Evolutionary conservation across 768 basidiomycete genomes (phyloP), one percentile per base, ranked within the genome.

Genomic region (Asterophora parasitica): DNA sequence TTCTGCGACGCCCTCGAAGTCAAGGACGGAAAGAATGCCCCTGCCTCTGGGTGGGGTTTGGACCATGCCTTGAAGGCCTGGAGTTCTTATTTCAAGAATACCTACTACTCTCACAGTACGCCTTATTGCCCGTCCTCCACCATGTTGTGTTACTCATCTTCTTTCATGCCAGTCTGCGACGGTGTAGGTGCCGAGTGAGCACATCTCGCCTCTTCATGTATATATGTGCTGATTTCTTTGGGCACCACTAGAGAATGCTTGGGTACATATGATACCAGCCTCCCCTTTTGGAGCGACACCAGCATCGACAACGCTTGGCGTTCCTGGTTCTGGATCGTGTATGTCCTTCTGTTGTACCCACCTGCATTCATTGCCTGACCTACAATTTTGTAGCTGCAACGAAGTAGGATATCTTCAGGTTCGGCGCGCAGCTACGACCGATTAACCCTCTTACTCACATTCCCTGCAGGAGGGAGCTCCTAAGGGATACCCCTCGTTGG

Each of bases 291-390:
- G 66, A 82, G 81, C 10, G 65, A 82, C 51, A 80, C 70, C 2
- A 61, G 68, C 4, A 63, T 88, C 31, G 66, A 85, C 60, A 80
- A 88, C 50, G 48, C 69, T 0, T 53, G 50, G 4, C 75, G 86
- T 17, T 85, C 85, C 3, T 89, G 85, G 85, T 63, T 68, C 48
- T 88, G 86, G 86, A 78, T 85, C 57, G 76, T 82, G 82, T 76
- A 63, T 47, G n/a, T 17, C 16, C 15, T 20, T 13, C 9, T 39
- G 26, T 10, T 4, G 23, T 27, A n/a, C 26, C 19, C 10, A 30
- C 49, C 12, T 30, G 31, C 34, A 44, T 37, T 16, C 27, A 51
- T 7, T 48, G 42, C 3, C 27, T 42, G 30, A 49, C 16, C 19
- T 39, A 15, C 44, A 48, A n/a, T 20, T 35, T 52, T 38, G 8